Evolutionary conservation across 306 rosid species (phyloP).

Genomic region (Pyrus bretschneideri): DNA sequence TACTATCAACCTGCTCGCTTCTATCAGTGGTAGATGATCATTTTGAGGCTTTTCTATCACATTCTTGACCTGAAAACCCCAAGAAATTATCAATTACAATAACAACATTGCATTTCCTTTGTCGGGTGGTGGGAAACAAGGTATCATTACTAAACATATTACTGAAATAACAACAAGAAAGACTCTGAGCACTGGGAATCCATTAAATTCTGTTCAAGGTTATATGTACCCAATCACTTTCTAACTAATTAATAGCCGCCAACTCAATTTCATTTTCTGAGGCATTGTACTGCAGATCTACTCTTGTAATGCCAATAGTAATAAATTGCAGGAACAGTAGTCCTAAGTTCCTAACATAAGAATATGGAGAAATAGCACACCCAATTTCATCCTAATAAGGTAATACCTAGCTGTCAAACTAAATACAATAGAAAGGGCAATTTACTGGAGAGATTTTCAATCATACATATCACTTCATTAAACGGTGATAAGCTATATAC

Average conservation of each 20-base stretch:
- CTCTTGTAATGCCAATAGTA: not conserved
- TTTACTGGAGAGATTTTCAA: not conserved
- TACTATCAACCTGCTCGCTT: slow-evolving; percentile 90
- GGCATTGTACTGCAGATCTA: not conserved
- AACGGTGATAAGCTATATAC: not conserved
- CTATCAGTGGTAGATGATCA: slow-evolving; percentile 86
- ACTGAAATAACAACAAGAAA: not conserved
- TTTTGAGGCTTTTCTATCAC: slow-evolving; percentile 94
- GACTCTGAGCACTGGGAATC: not conserved
- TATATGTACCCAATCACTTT: not conserved
- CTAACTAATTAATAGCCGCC: not conserved
- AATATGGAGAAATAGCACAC: not conserved
- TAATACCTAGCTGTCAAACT: not conserved
- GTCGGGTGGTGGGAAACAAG: not conserved
- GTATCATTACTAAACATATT: not conserved
- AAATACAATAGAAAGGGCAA: not conserved
- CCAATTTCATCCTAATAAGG: not conserved
- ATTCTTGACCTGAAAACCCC: slow-evolving; percentile 80
- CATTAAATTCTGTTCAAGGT: not conserved
- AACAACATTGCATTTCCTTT: not conserved
- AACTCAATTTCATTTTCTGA: not conserved
- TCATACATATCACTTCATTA: not conserved
- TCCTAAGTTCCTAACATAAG: not conserved
- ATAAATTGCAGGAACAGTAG: not conserved
- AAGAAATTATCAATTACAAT: slow-evolving; percentile 1